Evolutionary conservation across 768 basidiomycete genomes (phyloP).

Genomic region (Cystofilobasidium macerans): DNA sequence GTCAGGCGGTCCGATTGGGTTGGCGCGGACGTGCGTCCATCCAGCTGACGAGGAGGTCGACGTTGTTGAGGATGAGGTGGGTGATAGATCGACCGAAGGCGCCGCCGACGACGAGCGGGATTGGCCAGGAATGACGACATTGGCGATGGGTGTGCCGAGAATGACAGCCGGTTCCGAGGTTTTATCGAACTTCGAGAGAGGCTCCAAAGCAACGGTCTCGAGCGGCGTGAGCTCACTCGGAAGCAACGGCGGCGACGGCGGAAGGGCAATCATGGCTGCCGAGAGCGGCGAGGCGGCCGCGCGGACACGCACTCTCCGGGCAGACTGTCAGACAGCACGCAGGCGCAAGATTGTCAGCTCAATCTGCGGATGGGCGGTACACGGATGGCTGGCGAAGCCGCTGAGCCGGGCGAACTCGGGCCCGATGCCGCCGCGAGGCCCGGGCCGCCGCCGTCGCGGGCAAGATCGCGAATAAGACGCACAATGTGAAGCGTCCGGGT

Average conservation of each 20-base stretch:
- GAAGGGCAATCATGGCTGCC: neutral
- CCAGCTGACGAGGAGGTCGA: neutral
- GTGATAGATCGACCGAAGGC: neutral
- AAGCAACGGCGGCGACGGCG: neutral
- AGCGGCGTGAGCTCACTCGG: neutral
- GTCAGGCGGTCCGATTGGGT: neutral
- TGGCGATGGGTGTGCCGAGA: too few species aligned
- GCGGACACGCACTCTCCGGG: neutral
- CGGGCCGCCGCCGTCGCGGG: too few species aligned
- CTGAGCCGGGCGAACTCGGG: too few species aligned
- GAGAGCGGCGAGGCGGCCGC: neutral
- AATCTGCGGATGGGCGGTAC: too few species aligned
- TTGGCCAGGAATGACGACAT: too few species aligned
- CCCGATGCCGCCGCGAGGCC: too few species aligned
- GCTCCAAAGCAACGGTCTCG: neutral
- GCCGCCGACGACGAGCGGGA: neutral
- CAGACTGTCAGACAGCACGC: neutral
- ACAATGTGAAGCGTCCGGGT: constrained; percentile 6
- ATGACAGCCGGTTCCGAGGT: too few species aligned
- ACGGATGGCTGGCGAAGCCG: too few species aligned
- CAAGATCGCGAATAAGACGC: neutral
- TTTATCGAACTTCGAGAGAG: too few species aligned
- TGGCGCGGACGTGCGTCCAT: neutral
- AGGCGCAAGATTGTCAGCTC: neutral
- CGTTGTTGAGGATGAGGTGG: neutral